Evolutionary conservation across 495 filamentous ascomycete species (phyloP).

Genomic region (Talaromyces thailandensis): DNA sequence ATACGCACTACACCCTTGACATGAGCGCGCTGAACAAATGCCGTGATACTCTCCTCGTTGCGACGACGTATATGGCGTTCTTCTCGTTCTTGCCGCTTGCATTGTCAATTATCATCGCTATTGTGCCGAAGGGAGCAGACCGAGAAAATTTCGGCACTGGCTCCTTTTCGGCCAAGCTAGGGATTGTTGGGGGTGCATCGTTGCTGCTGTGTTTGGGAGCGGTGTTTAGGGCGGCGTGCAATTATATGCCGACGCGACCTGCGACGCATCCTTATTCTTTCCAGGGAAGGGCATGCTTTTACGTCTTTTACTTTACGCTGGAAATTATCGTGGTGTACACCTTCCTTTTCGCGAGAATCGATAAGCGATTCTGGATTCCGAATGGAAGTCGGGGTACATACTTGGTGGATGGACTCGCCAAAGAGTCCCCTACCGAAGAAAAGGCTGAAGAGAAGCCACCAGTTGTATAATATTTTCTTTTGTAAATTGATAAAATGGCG

Average conservation of each 20-base stretch:
- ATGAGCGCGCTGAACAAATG: constrained; percentile 38
- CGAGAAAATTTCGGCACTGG: constrained; percentile 68
- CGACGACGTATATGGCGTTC: constrained; percentile 55
- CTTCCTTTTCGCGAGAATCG: constrained; percentile 58
- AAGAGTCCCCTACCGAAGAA: neutral
- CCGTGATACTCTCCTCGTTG: constrained; percentile 58
- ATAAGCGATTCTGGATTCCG: constrained; percentile 66
- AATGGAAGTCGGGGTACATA: constrained; percentile 17
- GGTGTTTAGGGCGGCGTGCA: constrained; percentile 52
- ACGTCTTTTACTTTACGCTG: constrained; percentile 65
- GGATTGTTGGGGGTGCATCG: constrained; percentile 48
- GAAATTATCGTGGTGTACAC: constrained; percentile 60
- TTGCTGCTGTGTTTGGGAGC: constrained; percentile 61
- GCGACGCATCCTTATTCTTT: constrained; percentile 53
- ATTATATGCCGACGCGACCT: constrained; percentile 44
- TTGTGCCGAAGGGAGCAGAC: constrained; percentile 35
- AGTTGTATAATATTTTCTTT: neutral
- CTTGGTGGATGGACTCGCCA: neutral
- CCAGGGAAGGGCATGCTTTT: constrained; percentile 63
- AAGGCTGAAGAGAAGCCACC: neutral
- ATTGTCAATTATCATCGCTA: constrained; percentile 42
- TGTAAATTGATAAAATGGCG: neutral
- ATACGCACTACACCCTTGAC: constrained; percentile 58
- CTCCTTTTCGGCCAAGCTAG: constrained; percentile 52
- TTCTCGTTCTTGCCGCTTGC: constrained; percentile 69